These are phyloP conservation scores for Fusarium nanum DNA, from an alignment of 2,329 filamentous ascomycete species.

Conservation along the genomic window DNA sequence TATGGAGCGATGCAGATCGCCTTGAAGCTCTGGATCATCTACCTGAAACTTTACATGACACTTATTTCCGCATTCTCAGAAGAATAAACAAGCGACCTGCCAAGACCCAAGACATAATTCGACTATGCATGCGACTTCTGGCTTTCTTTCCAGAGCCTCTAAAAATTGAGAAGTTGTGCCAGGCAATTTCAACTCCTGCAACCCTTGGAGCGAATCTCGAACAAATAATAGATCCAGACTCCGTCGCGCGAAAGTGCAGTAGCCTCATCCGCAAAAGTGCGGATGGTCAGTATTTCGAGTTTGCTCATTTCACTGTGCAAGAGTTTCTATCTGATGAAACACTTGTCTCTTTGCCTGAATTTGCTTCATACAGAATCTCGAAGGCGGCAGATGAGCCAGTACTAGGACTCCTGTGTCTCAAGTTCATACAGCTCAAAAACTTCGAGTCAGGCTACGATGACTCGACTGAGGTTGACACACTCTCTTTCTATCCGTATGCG, in stretches of 20 bases:
- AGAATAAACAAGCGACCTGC: not conserved
- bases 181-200: conserved; percentile 8
- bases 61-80: conserved; percentile 9
- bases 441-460: too few relatives aligned
- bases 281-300: not conserved
- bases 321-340: not conserved
- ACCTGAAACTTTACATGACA: not conserved
- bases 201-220: not conserved
- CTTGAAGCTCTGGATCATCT: conserved; percentile 4
- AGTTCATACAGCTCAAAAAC: not conserved
- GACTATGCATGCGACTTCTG: conserved; percentile 8
- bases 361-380: not conserved
- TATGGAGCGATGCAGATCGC: conserved; percentile 9
- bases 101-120: not conserved
- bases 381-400: accelerated
- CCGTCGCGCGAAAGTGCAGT: conserved; percentile 1
- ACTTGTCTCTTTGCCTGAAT: accelerated
- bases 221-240: not conserved
- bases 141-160: not conserved
- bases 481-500: not conserved
- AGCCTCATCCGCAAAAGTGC: conserved; percentile 16
- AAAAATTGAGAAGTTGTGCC: too few relatives aligned
- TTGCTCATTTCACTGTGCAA: not conserved
- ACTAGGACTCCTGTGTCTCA: not conserved
- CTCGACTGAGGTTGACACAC: too few relatives aligned